Base-by-base conservation (phyloP, 1,284 basidiomycete genomes). In the Psilocybe mexicana region DNA sequence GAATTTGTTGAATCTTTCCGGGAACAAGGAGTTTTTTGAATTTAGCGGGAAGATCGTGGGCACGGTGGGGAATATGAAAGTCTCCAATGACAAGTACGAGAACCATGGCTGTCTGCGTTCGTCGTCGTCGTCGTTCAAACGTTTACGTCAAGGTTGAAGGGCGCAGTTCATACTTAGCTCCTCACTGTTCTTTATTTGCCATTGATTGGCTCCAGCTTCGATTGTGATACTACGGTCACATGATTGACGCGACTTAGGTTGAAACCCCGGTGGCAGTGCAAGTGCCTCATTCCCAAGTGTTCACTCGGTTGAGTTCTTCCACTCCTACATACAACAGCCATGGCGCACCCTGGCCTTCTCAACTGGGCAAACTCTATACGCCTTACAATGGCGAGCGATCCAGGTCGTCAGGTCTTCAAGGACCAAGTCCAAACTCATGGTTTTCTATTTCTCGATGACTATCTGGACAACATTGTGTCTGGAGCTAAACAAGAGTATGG, bases 1-100 rank as follows among this genome's bases (percentile, higher is more conserved):
- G 83, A 62, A 99, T 97, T 75, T 99, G 96, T 63, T 96, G 93
- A 43, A 99, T 99, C 77, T 99, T 99, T 38, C 97, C 96, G 8
- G 96, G 88, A 2, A 96, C 94, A 0, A 99, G 82, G 0, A 99
- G 88, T 72, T 98, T 98, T 77, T 96, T 96, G 79, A 99, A 99
- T 77, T 98, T 98, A 23, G 86, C 80, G 0, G 96, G 96, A 3
- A 99, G 82, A 71, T 98, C 96, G 70, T 96, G 93, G 1, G 84
- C 81, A 50, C 91, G 79, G 70, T 93, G 89, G 1, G 95, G 95
- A 69, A 97, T 96, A 72, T 96, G 94, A 14, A 97, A 83, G 79
- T 98, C 95, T 55, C 95, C 94, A 65, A 97, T 93, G 68, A 96
- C 86, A 61, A 97, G 90, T 49, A 97, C 93, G 64, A 97, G 88